Percentiles rank a stretch among this genome's conserved stretches.
Evolutionary conservation across 176 grass and related monocot genomes (phyloP).

Genomic region (Oryza nivara): DNA sequence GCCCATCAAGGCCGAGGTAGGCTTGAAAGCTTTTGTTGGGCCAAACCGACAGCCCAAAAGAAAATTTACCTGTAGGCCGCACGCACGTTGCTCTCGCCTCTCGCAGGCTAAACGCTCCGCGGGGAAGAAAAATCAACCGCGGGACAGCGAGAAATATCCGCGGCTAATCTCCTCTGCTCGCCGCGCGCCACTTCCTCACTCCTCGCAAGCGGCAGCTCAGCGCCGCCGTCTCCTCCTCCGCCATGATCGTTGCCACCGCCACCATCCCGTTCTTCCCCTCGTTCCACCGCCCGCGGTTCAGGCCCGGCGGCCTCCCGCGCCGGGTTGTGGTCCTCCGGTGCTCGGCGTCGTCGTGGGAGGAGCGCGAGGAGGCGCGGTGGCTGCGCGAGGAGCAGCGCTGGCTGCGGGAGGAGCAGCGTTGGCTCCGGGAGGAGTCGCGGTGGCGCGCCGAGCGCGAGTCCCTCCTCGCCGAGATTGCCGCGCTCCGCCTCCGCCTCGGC

Average conservation of each 20-base stretch:
- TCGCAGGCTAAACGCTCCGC: too few species aligned
- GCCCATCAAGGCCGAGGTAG: too few species aligned
- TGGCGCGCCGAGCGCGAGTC: slow-evolving; percentile 73
- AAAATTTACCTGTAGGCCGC: too few species aligned
- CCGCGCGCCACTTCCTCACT: slow-evolving; percentile 31
- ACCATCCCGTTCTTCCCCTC: slow-evolving; percentile 34
- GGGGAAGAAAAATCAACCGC: not conserved
- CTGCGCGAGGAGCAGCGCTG: slow-evolving; percentile 86
- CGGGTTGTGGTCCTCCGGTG: slow-evolving; percentile 10
- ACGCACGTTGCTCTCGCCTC: not conserved
- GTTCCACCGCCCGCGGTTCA: slow-evolving; percentile 49
- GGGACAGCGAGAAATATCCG: slow-evolving; percentile 41
- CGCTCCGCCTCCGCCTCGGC: slow-evolving; percentile 63
- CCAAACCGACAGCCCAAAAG: too few species aligned
- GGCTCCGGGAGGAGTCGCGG: slow-evolving; percentile 77
- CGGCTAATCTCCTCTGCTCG: slow-evolving; percentile 18
- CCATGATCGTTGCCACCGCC: slow-evolving; percentile 38
- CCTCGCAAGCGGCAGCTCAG: too few species aligned
- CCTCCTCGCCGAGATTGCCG: slow-evolving; percentile 64
- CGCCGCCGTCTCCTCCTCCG: not conserved
- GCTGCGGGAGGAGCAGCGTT: slow-evolving; percentile 76
- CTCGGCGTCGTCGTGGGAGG: slow-evolving; percentile 49
- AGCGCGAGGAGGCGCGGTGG: slow-evolving; percentile 82
- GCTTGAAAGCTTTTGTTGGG: too few species aligned
- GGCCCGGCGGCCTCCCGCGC: not conserved